Evolutionary conservation across 257 asterid species (phyloP).

Genomic region (Jaltomata sinuosa): DNA sequence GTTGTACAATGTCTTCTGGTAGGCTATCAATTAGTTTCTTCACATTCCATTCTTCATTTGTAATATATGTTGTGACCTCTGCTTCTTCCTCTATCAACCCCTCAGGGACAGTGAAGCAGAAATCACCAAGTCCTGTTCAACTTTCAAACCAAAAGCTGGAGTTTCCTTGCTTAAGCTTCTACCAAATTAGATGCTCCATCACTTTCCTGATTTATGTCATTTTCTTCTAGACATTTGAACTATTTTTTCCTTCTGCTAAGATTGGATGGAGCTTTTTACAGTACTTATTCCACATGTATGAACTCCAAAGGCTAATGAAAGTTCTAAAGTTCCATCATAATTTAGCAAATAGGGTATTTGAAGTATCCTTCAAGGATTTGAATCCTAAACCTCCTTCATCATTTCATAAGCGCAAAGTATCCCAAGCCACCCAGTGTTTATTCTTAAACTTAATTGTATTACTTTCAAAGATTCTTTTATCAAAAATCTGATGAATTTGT

Average conservation of each 20-base stretch:
- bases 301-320: no score
- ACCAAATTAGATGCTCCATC: neutral
- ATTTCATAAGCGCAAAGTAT: no score
- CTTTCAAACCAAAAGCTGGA: neutral
- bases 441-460: no score
- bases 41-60: no score
- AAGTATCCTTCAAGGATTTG: neutral
- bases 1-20: no score
- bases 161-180: neutral
- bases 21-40: no score
- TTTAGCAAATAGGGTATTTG: neutral
- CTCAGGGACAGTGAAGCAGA: no score
- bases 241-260: neutral
- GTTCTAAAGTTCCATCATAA: no score
- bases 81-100: no score
- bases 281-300: no score
- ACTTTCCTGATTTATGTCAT: neutral
- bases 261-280: neutral
- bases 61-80: no score
- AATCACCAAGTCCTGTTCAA: neutral
- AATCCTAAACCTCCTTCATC: neutral
- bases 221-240: neutral
- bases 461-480: neutral
- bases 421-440: no score
- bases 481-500: neutral